Conservation (phyloP, 768 basidiomycete species). For the Amylocystis lapponica region DNA sequence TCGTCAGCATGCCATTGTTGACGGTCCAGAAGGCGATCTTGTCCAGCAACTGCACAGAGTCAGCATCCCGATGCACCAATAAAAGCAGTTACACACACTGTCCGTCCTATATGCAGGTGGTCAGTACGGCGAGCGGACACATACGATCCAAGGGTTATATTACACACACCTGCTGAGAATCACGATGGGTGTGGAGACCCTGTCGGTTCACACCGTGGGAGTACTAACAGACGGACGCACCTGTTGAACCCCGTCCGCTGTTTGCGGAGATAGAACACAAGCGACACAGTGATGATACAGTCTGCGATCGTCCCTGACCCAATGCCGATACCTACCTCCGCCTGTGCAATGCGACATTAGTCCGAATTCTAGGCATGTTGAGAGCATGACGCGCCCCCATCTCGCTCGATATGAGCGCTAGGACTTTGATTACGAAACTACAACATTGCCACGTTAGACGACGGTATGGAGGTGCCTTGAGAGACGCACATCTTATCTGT, state of each 20-base stretch:
- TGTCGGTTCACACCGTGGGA: background rate
- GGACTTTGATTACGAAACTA: background rate
- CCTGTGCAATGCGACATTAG: background rate
- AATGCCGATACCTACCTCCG: conserved; percentile 5
- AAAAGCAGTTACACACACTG: background rate
- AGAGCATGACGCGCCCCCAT: background rate
- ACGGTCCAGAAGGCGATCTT: conserved; percentile 11
- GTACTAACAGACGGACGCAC: background rate
- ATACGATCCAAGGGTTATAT: background rate
- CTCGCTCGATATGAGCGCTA: background rate
- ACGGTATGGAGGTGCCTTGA: too few species aligned
- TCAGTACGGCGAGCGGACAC: background rate
- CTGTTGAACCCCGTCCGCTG: conserved; percentile 9
- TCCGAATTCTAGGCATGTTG: background rate
- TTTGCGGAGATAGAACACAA: conserved; percentile 3
- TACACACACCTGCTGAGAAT: background rate
- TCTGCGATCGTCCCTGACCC: conserved; percentile 10
- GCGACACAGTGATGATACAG: conserved; percentile 9
- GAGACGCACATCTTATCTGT: background rate
- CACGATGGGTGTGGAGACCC: too few species aligned
- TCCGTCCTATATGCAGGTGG: background rate
- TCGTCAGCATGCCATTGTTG: conserved; percentile 9
- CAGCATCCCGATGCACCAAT: background rate
- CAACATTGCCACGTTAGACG: background rate
- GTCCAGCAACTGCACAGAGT: conserved; percentile 3